Percentiles rank a stretch among this genome's conserved stretches.
These are phyloP conservation scores for Crithidia expoeki DNA, from an alignment of 208 protist genomes.

Conservation along the genomic window DNA sequence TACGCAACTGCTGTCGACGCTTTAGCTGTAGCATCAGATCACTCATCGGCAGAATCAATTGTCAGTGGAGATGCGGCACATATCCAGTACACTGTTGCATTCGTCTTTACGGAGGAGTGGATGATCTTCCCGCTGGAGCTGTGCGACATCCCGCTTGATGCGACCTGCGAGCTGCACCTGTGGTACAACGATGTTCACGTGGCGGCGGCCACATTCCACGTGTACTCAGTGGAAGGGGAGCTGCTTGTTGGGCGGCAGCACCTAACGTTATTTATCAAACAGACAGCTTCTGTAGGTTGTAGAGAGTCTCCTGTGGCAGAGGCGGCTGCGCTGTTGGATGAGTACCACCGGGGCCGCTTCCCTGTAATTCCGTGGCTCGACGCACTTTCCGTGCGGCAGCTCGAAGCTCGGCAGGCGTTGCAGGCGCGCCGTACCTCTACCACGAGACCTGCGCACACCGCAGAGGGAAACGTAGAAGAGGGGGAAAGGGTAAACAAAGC, in stretches of 20 bases:
- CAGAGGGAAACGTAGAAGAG: background rate
- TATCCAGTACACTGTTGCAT: background rate
- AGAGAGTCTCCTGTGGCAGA: no score
- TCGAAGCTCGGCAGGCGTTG: conserved; percentile 27
- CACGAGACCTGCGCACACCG: background rate
- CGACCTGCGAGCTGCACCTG: conserved; percentile 33
- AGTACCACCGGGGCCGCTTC: conserved; percentile 41
- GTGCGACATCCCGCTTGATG: conserved; percentile 85
- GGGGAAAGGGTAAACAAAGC: background rate
- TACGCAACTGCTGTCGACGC: conserved; percentile 7
- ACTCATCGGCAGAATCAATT: background rate
- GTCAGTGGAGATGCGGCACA: background rate
- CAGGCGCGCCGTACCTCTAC: background rate
- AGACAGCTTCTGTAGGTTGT: no score
- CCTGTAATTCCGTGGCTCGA: conserved; percentile 82
- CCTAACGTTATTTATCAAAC: conserved; percentile 30
- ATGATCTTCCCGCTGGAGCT: conserved; percentile 82
- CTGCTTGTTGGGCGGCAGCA: conserved; percentile 50
- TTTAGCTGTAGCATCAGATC: background rate
- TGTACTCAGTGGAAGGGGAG: conserved; percentile 45
- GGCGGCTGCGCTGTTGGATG: conserved; percentile 20
- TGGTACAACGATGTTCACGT: conserved; percentile 20
- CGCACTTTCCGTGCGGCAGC: conserved; percentile 52
- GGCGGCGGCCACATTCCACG: conserved; percentile 34
- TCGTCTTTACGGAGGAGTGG: conserved; percentile 38